Evolutionary conservation across 1,139 yeast species (phyloP).

Genomic region (Diutina scorzettiae): DNA sequence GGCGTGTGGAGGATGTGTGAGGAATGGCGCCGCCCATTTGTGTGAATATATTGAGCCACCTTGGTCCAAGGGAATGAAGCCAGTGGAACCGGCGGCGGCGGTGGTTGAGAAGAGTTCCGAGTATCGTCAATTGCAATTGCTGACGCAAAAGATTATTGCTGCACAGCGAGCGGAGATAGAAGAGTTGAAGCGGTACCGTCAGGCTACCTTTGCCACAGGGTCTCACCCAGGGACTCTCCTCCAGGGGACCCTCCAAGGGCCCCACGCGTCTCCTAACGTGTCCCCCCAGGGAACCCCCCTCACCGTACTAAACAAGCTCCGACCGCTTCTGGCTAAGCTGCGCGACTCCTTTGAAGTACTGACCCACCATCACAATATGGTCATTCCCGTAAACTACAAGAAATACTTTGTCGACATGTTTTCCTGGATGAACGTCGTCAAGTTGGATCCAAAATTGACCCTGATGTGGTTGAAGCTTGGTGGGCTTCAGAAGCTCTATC

Average conservation of each 20-base stretch:
- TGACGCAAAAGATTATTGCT: neutral
- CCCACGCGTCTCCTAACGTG: neutral
- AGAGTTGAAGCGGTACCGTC: slow-evolving; percentile 12
- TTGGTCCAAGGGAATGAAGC: slow-evolving; percentile 15
- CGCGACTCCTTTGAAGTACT: slow-evolving; percentile 12
- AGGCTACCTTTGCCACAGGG: neutral
- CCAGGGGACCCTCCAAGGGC: no score
- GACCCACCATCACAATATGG: slow-evolving; percentile 11
- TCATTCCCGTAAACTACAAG: slow-evolving; percentile 6
- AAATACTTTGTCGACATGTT: slow-evolving; percentile 14
- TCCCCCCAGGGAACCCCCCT: slow-evolving; percentile 8
- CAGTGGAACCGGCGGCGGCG: no score
- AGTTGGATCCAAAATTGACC: slow-evolving; percentile 31
- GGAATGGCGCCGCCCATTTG: slow-evolving; percentile 30
- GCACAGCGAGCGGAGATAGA: neutral
- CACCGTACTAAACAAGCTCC: slow-evolving; percentile 14
- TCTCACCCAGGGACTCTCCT: no score
- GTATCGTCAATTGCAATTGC: neutral
- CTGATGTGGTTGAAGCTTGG: slow-evolving; percentile 31
- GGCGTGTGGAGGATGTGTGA: slow-evolving; percentile 29
- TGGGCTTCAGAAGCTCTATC: slow-evolving; percentile 30
- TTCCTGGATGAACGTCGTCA: slow-evolving; percentile 30
- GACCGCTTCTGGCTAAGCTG: slow-evolving; percentile 7
- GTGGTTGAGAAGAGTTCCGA: neutral
- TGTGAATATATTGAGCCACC: slow-evolving; percentile 33